A percentile compares a stretch with the other conserved stretches of the same genome.
Evolutionary conservation across 345 rosid species (phyloP).

Genomic region (Ceriops zippeliana): DNA sequence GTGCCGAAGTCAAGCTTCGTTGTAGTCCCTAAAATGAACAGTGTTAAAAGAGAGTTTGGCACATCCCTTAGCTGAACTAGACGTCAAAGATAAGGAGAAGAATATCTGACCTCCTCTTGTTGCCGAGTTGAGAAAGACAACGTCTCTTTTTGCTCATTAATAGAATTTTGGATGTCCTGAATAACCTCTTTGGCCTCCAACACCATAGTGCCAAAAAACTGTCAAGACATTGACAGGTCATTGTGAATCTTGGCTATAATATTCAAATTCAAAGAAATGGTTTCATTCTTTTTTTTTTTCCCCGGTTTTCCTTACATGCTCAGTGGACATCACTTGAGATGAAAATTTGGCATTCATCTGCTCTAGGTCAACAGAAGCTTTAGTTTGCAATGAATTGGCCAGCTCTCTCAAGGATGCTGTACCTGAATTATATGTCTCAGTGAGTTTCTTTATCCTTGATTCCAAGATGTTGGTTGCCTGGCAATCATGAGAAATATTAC

Average conservation of each 20-base stretch:
- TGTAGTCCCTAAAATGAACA: constrained; percentile 43
- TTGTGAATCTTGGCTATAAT: not conserved
- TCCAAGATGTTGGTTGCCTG: constrained; percentile 66
- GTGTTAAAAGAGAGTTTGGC: not conserved
- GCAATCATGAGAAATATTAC: constrained; percentile 17
- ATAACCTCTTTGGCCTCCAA: constrained; percentile 55
- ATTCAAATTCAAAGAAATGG: not conserved
- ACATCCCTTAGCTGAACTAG: not conserved
- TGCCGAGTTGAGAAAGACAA: constrained; percentile 53
- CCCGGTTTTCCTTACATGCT: constrained; percentile 44
- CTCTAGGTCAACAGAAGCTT: constrained; percentile 55
- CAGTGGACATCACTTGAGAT: constrained; percentile 46
- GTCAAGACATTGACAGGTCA: constrained; percentile 18
- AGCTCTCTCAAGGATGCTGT: constrained; percentile 47
- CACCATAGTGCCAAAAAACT: constrained; percentile 55
- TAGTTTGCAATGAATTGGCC: constrained; percentile 42
- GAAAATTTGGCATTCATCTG: constrained; percentile 38
- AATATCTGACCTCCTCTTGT: constrained; percentile 51
- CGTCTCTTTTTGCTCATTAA: constrained; percentile 58
- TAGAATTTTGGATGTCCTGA: constrained; percentile 48
- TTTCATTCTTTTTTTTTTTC: not conserved
- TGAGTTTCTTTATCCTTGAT: constrained; percentile 52
- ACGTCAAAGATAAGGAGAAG: constrained; percentile 1
- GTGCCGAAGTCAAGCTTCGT: constrained; percentile 53
- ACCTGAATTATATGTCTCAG: constrained; percentile 54